These are phyloP conservation scores for Malassezia slooffiae DNA, from an alignment of 1,284 basidiomycete species.

Conservation along the genomic window DNA sequence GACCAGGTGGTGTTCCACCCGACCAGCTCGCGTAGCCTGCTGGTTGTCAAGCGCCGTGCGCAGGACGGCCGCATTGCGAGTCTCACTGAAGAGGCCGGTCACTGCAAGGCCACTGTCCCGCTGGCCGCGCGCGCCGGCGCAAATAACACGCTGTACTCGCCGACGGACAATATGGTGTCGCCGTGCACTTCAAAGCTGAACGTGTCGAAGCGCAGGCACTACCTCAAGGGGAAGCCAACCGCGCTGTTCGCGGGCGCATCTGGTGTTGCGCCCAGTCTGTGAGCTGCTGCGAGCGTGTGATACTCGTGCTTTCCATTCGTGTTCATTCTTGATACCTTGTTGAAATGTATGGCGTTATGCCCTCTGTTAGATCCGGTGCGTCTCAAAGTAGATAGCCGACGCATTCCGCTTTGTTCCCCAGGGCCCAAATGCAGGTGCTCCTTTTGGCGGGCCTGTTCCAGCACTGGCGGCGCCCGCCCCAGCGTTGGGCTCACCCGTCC, in stretches of 20 bases:
- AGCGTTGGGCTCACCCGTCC: no score
- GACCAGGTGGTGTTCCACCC: slow-evolving; percentile 22
- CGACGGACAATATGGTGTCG: slow-evolving; percentile 43
- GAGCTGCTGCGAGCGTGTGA: no score
- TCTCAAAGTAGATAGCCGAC: no score
- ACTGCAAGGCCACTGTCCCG: slow-evolving; percentile 25
- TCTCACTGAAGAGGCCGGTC: slow-evolving; percentile 40
- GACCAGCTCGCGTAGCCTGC: slow-evolving; percentile 19
- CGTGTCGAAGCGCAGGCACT: slow-evolving; percentile 41
- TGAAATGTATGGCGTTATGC: no score
- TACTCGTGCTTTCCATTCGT: no score
- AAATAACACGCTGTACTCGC: slow-evolving; percentile 38
- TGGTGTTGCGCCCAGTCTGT: no score
- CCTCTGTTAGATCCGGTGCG: no score
- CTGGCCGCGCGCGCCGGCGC: slow-evolving; percentile 38
- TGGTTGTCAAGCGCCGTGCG: slow-evolving; percentile 38
- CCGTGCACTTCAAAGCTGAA: slow-evolving; percentile 45
- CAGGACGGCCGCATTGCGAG: slow-evolving; percentile 34
- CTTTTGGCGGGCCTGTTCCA: no score
- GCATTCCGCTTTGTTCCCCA: no score
- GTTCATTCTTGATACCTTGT: no score
- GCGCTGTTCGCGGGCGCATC: slow-evolving; percentile 35
- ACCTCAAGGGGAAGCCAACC: slow-evolving; percentile 41
- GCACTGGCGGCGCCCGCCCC: no score
- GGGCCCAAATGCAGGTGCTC: no score